Evolutionary conservation across 768 basidiomycete genomes (phyloP).

Genomic region (Leccinum broughii): DNA sequence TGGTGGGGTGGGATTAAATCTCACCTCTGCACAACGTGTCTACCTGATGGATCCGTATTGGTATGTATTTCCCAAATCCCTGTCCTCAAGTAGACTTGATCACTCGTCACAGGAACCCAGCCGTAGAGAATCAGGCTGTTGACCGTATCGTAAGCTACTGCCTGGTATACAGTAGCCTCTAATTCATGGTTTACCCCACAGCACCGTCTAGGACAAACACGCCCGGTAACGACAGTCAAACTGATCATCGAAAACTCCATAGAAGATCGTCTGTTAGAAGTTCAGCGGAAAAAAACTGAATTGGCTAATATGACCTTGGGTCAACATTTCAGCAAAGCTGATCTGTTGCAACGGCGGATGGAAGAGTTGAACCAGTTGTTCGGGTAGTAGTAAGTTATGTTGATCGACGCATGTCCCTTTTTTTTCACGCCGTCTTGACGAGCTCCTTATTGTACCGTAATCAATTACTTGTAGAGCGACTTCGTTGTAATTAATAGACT

Average conservation of each 20-base stretch:
- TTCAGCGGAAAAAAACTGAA: conserved; percentile 93
- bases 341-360: conserved; percentile 82
- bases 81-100: conserved; percentile 1
- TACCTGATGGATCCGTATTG: conserved; percentile 99
- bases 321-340: conserved; percentile 82
- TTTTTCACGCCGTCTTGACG: conserved; percentile 16
- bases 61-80: conserved; percentile 38
- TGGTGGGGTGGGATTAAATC: conserved; percentile 94
- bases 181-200: conserved; percentile 31
- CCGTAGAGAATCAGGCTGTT: conserved; percentile 96
- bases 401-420: conserved; percentile 17
- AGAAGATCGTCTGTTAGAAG: conserved; percentile 88
- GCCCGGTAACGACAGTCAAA: conserved; percentile 88
- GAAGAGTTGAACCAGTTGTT: conserved; percentile 85
- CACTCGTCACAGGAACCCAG: conserved; percentile 72
- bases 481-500: conserved; percentile 35
- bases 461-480: conserved; percentile 31
- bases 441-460: conserved; percentile 29
- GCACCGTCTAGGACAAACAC: conserved; percentile 96
- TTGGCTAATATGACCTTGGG: conserved; percentile 94
- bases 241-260: conserved; percentile 94
- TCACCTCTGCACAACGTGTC: conserved; percentile 90
- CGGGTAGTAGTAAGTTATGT: conserved; percentile 39
- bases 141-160: conserved; percentile 82
- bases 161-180: not conserved